Conservation (phyloP, 805 yeast genomes). For the Blastobotrys americana region DNA sequence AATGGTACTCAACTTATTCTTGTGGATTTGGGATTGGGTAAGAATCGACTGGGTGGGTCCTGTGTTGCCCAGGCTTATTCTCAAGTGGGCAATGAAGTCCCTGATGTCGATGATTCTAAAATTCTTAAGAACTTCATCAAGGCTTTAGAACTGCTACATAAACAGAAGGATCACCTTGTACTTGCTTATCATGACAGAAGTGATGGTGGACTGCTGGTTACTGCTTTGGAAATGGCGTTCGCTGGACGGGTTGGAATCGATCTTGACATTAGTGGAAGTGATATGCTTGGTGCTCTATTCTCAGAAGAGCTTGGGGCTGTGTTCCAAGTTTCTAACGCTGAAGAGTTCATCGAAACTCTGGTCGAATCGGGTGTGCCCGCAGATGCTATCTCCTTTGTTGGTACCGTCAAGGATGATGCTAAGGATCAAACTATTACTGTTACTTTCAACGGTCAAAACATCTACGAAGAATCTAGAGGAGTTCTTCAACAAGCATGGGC, state of each 20-base stretch:
- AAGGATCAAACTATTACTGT: conserved; percentile 48
- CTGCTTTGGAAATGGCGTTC: conserved; percentile 92
- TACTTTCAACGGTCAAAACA: conserved; percentile 37
- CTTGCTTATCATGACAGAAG: conserved; percentile 92
- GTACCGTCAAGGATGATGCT: conserved; percentile 40
- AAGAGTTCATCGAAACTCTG: conserved; percentile 49
- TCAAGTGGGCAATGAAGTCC: conserved; percentile 75
- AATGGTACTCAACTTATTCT: conserved; percentile 49
- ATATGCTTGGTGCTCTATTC: conserved; percentile 55
- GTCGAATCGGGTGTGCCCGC: conserved; percentile 50
- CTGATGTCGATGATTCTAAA: conserved; percentile 67
- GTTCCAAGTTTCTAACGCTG: conserved; percentile 69
- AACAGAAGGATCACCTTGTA: conserved; percentile 45
- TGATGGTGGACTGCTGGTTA: conserved; percentile 89
- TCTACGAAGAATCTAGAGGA: conserved; percentile 54
- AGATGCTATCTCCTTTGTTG: conserved; percentile 54
- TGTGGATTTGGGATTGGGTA: conserved; percentile 66
- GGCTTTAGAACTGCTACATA: conserved; percentile 66
- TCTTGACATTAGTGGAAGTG: conserved; percentile 39
- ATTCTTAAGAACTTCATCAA: conserved; percentile 63
- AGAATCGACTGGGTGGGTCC: conserved; percentile 77
- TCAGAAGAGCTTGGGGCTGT: conserved; percentile 95
- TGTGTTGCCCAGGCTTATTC: conserved; percentile 90
- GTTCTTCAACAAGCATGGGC: conserved; percentile 78
- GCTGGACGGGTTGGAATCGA: conserved; percentile 85